Evolutionary conservation across 805 yeast species (phyloP).

Genomic region (Candida insectalens): DNA sequence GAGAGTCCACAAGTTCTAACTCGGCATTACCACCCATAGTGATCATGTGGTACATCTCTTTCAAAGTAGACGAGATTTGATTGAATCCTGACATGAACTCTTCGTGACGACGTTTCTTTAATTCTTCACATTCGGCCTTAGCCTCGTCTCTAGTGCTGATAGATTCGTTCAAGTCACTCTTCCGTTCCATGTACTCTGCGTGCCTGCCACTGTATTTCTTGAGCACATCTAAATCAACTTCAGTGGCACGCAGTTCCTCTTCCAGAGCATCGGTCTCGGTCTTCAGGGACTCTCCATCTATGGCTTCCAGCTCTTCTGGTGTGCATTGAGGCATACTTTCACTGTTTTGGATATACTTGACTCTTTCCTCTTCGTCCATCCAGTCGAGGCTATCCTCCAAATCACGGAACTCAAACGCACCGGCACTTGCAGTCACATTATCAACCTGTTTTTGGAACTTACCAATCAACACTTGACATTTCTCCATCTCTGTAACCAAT

Average conservation of each 20-base stretch:
- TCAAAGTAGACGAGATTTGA: conserved; percentile 74
- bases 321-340: conserved; percentile 11
- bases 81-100: conserved; percentile 94
- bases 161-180: conserved; percentile 58
- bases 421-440: conserved; percentile 25
- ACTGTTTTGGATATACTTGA: neutral
- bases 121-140: conserved; percentile 51
- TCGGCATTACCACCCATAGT: conserved; percentile 99
- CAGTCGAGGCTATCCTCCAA: conserved; percentile 39
- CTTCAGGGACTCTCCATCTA: conserved; percentile 40
- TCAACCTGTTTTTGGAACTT: conserved; percentile 31
- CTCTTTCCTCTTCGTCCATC: conserved; percentile 30
- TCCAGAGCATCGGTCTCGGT: conserved; percentile 46
- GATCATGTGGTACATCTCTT: conserved; percentile 97
- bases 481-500: conserved; percentile 52
- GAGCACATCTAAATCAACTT: conserved; percentile 64
- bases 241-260: conserved; percentile 41
- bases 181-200: conserved; percentile 53
- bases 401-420: conserved; percentile 42
- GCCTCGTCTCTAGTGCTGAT: conserved; percentile 56
- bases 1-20: conserved; percentile 84
- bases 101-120: conserved; percentile 64
- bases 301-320: conserved; percentile 38
- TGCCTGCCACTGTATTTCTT: conserved; percentile 66
- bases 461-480: conserved; percentile 30